Base-by-base conservation (phyloP, 2,329 filamentous ascomycete species). In the Verticillium nubilum region DNA sequence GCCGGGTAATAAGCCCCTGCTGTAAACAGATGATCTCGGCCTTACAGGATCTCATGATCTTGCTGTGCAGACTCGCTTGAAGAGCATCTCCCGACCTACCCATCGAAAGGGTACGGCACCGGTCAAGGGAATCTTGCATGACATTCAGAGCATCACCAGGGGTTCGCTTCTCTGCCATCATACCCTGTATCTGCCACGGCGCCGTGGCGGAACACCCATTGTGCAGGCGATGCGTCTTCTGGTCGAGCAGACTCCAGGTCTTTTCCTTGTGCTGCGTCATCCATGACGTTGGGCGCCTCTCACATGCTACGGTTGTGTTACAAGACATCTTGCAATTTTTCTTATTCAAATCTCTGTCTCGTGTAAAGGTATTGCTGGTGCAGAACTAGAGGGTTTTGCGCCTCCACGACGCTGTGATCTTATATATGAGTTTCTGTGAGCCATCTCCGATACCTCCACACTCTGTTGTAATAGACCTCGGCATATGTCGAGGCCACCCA, bases 1-100 rank as follows among this genome's bases (percentile, higher is more conserved):
- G 57, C 31, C 55, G 59, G 35, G 19, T 25, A 3, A 27, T 47
- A 10, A 53, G 17, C n/a, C 19, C 27, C 12, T 56, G 55, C 5
- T 9, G 37, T 31, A 59, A 23, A 31, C 59, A 58, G 42, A 52
- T 17, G 28, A 60, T n/a, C 17, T 60, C 56, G 2, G 35, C 57
- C 66, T 65, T 55, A 70, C 70, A 71, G 23, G 70, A 69, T 64
- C 68, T 64, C 3, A 65, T 61, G 2, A 72, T 67, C 2, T 63
- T 3, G 58, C 59, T 19, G 60, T 61, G 65, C 66, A 71, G 52
- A 63, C 65, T 4, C 65, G 62, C 15, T 62, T 61, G 64, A 67
- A 65, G 3, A 68, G 55, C 3, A 66, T 52, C 52, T 9, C 9
- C 15, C 5, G 19, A 28, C 12, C 27, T 50, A 23, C 15, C 3